phyloP scores from a whole-genome alignment of 768 basidiomycete species.

The Trametes cinnabarina region DNA sequence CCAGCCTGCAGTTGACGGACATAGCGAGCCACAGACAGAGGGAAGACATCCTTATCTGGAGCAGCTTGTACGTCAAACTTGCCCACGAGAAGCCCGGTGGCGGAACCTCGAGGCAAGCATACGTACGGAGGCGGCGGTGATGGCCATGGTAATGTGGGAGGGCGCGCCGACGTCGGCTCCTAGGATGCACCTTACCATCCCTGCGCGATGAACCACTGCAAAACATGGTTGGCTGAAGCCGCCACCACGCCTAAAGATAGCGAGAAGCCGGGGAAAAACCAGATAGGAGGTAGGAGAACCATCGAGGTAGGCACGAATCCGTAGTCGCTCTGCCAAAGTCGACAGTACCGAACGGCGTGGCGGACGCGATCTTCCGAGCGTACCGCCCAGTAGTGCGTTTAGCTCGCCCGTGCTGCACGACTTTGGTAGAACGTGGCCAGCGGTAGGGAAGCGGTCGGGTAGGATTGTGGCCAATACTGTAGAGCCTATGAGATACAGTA shows the following conservation, averaged over 20 bases:
- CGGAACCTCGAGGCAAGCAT: background rate
- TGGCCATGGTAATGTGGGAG: background rate
- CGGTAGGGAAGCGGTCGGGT: background rate
- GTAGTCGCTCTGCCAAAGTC: slow-evolving; percentile 1
- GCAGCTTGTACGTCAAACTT: slow-evolving; percentile 4
- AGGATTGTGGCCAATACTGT: slow-evolving; percentile 1
- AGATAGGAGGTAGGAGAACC: background rate
- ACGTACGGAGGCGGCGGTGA: background rate
- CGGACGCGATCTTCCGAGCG: slow-evolving; percentile 12
- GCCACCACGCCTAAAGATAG: slow-evolving; percentile 14
- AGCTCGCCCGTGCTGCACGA: background rate
- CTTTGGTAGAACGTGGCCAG: background rate
- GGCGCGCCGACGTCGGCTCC: slow-evolving; percentile 11
- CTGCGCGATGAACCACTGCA: background rate
- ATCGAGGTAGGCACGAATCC: background rate
- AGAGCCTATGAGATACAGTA: slow-evolving; percentile 1
- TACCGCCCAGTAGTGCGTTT: background rate
- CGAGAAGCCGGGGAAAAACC: background rate
- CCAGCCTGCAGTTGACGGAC: slow-evolving; percentile 9
- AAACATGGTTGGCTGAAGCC: background rate
- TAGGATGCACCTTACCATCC: background rate
- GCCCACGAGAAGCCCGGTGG: slow-evolving; percentile 3
- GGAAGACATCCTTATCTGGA: background rate
- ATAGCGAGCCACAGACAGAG: slow-evolving; percentile 7
- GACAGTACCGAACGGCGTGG: slow-evolving; percentile 3